A percentile compares a stretch with the other conserved stretches of the same genome.
phyloP scores from a whole-genome alignment of 176 grass and related monocot species.

The Coix lacrymajobi region DNA sequence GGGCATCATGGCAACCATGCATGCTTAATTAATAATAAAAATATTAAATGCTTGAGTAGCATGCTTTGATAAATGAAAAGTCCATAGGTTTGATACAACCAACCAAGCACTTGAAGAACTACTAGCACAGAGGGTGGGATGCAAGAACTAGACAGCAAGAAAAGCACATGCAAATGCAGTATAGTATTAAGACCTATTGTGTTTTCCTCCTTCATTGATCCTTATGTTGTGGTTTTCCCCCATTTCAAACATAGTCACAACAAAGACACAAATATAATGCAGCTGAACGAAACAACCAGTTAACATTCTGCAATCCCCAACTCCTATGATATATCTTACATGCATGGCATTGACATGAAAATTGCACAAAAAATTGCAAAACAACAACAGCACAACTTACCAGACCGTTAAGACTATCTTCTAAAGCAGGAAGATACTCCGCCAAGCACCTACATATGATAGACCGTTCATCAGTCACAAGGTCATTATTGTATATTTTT shows the following conservation, averaged over 20 bases:
- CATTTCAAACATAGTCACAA: background rate
- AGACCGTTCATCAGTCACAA: conserved; percentile 10
- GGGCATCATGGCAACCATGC: background rate
- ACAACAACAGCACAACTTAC: conserved; percentile 21
- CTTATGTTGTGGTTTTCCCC: background rate
- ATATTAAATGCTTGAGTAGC: conserved; percentile 8
- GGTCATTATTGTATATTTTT: background rate
- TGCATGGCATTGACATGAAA: background rate
- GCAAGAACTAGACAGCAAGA: background rate
- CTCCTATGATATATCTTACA: conserved; percentile 3
- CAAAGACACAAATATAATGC: background rate
- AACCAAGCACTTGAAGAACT: background rate
- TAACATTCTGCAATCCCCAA: background rate
- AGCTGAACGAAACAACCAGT: background rate
- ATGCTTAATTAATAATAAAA: conserved; percentile 1
- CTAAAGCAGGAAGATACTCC: conserved; percentile 69
- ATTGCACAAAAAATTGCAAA: background rate
- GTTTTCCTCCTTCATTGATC: background rate
- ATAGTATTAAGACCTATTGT: conserved; percentile 1
- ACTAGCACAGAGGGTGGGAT: background rate
- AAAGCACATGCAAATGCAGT: background rate
- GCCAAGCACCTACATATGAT: conserved; percentile 78
- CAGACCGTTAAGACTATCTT: conserved; percentile 69
- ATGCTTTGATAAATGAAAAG: background rate
- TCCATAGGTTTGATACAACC: background rate